Conservation (phyloP, 2,329 filamentous ascomycete genomes). For the Tolypocladium endophyticum region DNA sequence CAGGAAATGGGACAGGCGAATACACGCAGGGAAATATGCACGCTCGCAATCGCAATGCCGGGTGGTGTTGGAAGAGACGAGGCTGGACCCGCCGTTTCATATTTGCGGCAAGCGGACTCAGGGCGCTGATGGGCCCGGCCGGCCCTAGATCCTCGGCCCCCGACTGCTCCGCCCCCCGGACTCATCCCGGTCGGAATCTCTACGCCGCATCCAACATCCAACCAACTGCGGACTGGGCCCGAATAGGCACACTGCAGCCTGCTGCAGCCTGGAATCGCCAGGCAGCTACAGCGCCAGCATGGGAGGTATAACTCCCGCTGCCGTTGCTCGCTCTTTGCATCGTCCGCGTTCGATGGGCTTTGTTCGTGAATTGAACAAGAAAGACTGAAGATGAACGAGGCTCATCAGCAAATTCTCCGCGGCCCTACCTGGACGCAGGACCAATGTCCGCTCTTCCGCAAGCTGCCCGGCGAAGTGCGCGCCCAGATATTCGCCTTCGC, state of each 20-base stretch:
- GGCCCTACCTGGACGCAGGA: conserved; percentile 4
- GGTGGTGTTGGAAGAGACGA: background rate
- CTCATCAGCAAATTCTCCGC: background rate
- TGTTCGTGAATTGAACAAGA: background rate
- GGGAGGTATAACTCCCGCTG: background rate
- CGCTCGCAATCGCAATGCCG: background rate
- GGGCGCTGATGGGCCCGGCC: background rate
- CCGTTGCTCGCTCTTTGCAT: background rate
- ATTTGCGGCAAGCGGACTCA: background rate
- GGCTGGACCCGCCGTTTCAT: background rate
- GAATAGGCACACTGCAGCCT: background rate
- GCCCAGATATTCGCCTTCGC: conserved; percentile 32
- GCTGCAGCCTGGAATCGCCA: background rate
- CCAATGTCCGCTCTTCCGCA: conserved; percentile 19
- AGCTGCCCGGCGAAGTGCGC: conserved; percentile 38
- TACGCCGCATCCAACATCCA: no score
- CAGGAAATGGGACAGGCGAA: background rate
- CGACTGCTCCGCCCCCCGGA: background rate
- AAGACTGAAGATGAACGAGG: background rate
- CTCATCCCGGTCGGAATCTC: no score
- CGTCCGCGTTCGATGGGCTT: background rate
- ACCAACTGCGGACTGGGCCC: background rate
- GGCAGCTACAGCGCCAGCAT: background rate
- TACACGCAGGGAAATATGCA: background rate
- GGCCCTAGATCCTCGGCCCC: background rate